Conservation (phyloP, 208 protist species). For the Trichomonas tenax region DNA sequence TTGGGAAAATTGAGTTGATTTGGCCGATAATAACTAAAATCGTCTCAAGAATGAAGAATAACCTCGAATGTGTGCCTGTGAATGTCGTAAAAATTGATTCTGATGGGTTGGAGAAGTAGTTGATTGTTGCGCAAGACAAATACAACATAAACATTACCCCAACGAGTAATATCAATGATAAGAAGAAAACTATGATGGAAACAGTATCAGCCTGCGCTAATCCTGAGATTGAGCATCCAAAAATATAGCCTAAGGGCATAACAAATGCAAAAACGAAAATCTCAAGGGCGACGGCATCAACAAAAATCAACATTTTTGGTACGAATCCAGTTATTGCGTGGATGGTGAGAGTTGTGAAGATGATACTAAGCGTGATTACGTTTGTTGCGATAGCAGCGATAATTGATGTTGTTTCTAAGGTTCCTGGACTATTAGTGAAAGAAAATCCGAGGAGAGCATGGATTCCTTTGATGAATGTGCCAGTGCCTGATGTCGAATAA, state of each 20-base stretch:
- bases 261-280: background rate
- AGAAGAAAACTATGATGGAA: background rate
- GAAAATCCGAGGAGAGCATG: background rate
- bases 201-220: background rate
- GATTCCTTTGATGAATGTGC: background rate
- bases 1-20: background rate
- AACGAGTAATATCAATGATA: background rate
- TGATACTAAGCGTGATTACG: background rate
- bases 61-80: background rate
- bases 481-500: background rate
- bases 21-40: background rate
- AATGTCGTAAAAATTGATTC: background rate
- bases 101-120: background rate
- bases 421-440: background rate
- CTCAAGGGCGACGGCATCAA: background rate
- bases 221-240: background rate
- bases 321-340: background rate
- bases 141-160: background rate
- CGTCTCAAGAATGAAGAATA: background rate
- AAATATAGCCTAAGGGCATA: background rate
- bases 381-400: background rate
- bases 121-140: background rate
- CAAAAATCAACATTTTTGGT: background rate
- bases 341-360: background rate
- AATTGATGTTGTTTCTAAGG: background rate